Base-by-base conservation (phyloP, 2,329 filamentous ascomycete genomes). In the Sarocladiaceae sp. region DNA sequence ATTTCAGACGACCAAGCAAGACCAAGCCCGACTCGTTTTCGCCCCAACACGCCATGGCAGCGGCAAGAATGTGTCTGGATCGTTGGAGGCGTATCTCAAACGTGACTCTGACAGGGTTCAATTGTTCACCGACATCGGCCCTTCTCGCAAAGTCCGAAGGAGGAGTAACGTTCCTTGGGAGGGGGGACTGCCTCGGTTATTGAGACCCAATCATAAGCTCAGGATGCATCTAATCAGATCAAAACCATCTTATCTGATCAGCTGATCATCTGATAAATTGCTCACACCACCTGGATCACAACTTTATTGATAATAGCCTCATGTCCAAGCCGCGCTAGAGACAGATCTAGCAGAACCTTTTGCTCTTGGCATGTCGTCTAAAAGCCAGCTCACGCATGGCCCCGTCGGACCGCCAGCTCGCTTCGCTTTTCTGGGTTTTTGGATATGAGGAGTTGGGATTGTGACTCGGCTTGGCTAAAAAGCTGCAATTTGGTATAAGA, bases 141-240 rank as follows among this genome's bases (percentile, higher is more conserved):
- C 21, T 6, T 41, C 33, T 24, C 34, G 27, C 21, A 18, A 20
- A 20, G 34, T n/a, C n/a, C n/a, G n/a, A n/a, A n/a, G n/a, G n/a
- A n/a, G n/a, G n/a, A n/a, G n/a, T n/a, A n/a, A n/a, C n/a, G n/a
- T n/a, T n/a, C n/a, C n/a, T n/a, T n/a, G n/a, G n/a, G n/a, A n/a
- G n/a, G n/a, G n/a, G n/a, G n/a, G n/a, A n/a, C 4, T 6, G 34
- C 9, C 21, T 15, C 21, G 34, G 9, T 39, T 12, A 13, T 7
- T n/a, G n/a, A n/a, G n/a, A 18, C 35, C 54, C 55, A 58, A 58
- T 58, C 29, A 47, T 18, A 16, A 19, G 2, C 1, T 12, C 13
- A 24, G 23, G 16, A 15, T 27, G 41, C 49, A 60, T 60, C 57
- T 58, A 51, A 59, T 59, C 52, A 56, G 53, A 54, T 54, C 35